phyloP scores from a whole-genome alignment of 1,139 yeast species.

The Zygoascus sp. region DNA sequence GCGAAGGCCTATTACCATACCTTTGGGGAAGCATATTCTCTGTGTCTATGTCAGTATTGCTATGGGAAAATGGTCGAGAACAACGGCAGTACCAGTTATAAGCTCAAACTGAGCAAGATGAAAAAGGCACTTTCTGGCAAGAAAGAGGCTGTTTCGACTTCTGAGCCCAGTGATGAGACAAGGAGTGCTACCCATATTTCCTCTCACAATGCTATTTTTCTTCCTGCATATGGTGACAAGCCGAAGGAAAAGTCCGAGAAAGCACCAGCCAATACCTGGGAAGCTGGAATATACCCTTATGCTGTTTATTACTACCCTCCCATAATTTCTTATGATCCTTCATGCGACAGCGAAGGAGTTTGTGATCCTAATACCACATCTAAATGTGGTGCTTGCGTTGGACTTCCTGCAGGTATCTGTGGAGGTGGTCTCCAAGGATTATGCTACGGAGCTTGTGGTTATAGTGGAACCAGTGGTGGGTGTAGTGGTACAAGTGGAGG shows the following conservation, averaged over 20 bases:
- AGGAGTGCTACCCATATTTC: slow-evolving; percentile 19
- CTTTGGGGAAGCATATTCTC: slow-evolving; percentile 31
- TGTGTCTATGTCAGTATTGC: slow-evolving; percentile 36
- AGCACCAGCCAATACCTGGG: slow-evolving; percentile 13
- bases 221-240: slow-evolving; percentile 2
- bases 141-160: too few relatives aligned
- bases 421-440: slow-evolving; percentile 10
- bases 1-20: slow-evolving; percentile 26
- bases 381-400: slow-evolving; percentile 12
- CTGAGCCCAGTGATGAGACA: too few relatives aligned
- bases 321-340: slow-evolving; percentile 9
- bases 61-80: slow-evolving; percentile 11
- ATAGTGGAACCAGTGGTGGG: slow-evolving; percentile 12
- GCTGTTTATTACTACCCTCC: slow-evolving; percentile 13
- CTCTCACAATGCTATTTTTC: slow-evolving; percentile 22
- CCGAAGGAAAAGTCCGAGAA: slow-evolving; percentile 8
- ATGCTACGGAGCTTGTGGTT: slow-evolving; percentile 12
- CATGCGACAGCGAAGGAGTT: slow-evolving; percentile 10
- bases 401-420: slow-evolving; percentile 11
- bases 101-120: not conserved
- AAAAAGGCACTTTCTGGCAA: not conserved
- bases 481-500: slow-evolving; percentile 10
- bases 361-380: slow-evolving; percentile 5
- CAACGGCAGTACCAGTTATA: slow-evolving; percentile 4
- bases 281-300: slow-evolving; percentile 2